A percentile compares a stretch with the other conserved stretches of the same genome.
phyloP scores from a whole-genome alignment of 2,329 filamentous ascomycete genomes.

The Sclerotinia nivalis region DNA sequence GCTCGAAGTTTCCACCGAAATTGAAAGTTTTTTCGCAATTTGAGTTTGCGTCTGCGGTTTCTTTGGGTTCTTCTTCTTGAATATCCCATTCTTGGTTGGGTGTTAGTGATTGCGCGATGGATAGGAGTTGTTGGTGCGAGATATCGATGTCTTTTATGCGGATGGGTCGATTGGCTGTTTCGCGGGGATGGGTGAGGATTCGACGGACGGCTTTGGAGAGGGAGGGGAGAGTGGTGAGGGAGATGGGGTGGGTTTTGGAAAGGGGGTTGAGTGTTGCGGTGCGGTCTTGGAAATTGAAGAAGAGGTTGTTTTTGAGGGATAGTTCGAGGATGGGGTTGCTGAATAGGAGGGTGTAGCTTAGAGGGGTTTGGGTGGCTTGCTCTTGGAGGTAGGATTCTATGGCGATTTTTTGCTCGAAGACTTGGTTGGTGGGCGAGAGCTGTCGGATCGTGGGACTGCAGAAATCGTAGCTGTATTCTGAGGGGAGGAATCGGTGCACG shows the following conservation, averaged over 20 bases:
- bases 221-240: not conserved
- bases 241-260: not conserved
- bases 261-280: not conserved
- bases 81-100: slow-evolving; percentile 34
- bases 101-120: slow-evolving; percentile 27
- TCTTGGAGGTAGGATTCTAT: slow-evolving; percentile 27
- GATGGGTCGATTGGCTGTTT: slow-evolving; percentile 54
- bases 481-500: slow-evolving; percentile 60
- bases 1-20: slow-evolving; percentile 42
- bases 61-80: not conserved
- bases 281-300: slow-evolving; percentile 47
- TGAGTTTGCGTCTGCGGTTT: slow-evolving; percentile 19
- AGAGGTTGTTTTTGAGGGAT: slow-evolving; percentile 48
- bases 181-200: slow-evolving; percentile 50
- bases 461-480: slow-evolving; percentile 50
- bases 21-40: slow-evolving; percentile 25
- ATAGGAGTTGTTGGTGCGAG: slow-evolving; percentile 34
- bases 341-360: slow-evolving; percentile 38
- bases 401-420: slow-evolving; percentile 10
- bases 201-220: slow-evolving; percentile 48
- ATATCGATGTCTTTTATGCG: slow-evolving; percentile 49
- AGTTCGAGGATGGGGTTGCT: slow-evolving; percentile 14
- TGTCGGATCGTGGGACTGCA: not conserved
- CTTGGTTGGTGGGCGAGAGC: not conserved
- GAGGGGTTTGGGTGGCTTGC: slow-evolving; percentile 32